Evolutionary conservation across 2,329 filamentous ascomycete genomes (phyloP).

Genomic region (Colletotrichum simmondsii): DNA sequence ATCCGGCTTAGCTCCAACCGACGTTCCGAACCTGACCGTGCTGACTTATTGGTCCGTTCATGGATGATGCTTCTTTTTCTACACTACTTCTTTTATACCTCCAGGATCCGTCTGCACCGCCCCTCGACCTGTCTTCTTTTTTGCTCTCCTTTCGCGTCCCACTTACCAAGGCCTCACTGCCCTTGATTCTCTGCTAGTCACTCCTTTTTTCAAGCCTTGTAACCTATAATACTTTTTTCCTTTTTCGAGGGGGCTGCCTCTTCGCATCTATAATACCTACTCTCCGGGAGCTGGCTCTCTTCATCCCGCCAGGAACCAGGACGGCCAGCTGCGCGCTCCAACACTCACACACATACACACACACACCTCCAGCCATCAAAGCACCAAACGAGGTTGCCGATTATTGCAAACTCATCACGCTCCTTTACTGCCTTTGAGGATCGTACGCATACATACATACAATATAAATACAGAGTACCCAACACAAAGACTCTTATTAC

Average conservation of each 20-base stretch:
- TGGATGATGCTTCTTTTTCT: constrained; percentile 54
- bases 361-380: constrained; percentile 41
- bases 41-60: constrained; percentile 49
- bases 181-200: constrained; percentile 56
- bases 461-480: constrained; percentile 2
- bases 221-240: constrained; percentile 42
- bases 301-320: constrained; percentile 52
- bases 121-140: constrained; percentile 54
- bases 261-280: constrained; percentile 52
- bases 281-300: constrained; percentile 66
- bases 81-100: constrained; percentile 63
- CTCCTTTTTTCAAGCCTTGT: constrained; percentile 55
- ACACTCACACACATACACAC: neutral
- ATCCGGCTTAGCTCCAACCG: constrained; percentile 63
- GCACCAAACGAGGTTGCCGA: constrained; percentile 55
- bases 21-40: constrained; percentile 59
- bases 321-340: constrained; percentile 48
- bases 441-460: constrained; percentile 37
- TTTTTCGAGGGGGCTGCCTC: constrained; percentile 48
- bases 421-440: constrained; percentile 46
- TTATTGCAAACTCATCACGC: constrained; percentile 52
- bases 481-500: neutral
- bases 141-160: constrained; percentile 55
- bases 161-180: constrained; percentile 50
- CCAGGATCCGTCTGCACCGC: constrained; percentile 58